These are phyloP conservation scores for Fraxinus sp. DNA, from an alignment of 305 asterid species.

Conservation along the genomic window DNA sequence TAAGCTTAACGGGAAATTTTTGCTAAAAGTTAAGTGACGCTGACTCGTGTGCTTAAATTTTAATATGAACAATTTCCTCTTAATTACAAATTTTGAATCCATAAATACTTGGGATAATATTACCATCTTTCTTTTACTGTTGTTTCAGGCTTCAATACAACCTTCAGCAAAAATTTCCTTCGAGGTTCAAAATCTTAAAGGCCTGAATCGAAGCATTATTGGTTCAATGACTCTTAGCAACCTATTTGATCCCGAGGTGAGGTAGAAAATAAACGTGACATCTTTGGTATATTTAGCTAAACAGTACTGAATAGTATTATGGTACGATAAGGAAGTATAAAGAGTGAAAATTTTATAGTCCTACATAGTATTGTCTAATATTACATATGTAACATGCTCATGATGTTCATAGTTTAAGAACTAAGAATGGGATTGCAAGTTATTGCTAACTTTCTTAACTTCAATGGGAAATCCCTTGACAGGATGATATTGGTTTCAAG, in stretches of 20 bases:
- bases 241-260: constrained; percentile 26
- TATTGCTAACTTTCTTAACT: background rate
- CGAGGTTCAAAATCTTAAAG: constrained; percentile 24
- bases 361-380: background rate
- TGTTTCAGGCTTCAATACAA: constrained; percentile 25
- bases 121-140: constrained; percentile 16
- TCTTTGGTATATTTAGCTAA: background rate
- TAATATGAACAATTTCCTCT: background rate
- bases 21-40: background rate
- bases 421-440: background rate
- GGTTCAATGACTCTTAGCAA: constrained; percentile 24
- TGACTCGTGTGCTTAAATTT: background rate
- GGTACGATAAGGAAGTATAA: background rate
- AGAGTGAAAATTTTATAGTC: background rate
- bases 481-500: constrained; percentile 25
- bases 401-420: background rate
- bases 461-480: background rate
- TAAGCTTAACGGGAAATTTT: background rate
- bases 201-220: constrained; percentile 22
- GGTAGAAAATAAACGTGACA: background rate
- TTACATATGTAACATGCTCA: background rate
- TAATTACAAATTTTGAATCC: background rate
- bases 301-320: background rate
- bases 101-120: background rate
- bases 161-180: constrained; percentile 24